phyloP scores from a whole-genome alignment of 2,329 filamentous ascomycete species.

The Xylaria polymorpha region DNA sequence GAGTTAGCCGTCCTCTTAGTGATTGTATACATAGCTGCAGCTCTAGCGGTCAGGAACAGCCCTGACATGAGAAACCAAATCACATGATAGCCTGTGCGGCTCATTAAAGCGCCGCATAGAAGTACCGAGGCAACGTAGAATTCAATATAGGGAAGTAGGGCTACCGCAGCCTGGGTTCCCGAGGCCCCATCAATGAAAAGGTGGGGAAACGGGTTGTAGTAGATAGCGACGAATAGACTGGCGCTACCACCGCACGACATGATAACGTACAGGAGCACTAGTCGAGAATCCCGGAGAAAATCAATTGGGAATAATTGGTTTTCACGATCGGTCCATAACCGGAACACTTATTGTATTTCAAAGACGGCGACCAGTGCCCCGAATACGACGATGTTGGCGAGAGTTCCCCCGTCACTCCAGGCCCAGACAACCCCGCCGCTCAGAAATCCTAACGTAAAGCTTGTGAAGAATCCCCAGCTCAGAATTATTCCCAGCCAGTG shows the following conservation, averaged over 20 bases:
- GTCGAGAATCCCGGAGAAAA: conserved; percentile 53
- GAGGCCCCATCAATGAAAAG: conserved; percentile 58
- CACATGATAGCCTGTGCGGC: conserved; percentile 51
- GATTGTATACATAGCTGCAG: conserved; percentile 39
- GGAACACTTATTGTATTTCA: conserved; percentile 56
- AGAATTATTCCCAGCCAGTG: conserved; percentile 60
- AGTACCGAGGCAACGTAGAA: conserved; percentile 49
- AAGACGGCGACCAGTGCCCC: conserved; percentile 56
- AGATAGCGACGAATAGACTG: conserved; percentile 47
- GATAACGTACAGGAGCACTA: conserved; percentile 51
- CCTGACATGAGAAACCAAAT: conserved; percentile 51
- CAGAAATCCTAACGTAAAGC: conserved; percentile 59
- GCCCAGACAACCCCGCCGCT: conserved; percentile 61
- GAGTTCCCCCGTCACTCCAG: conserved; percentile 59
- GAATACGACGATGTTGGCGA: conserved; percentile 59
- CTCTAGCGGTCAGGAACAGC: conserved; percentile 48
- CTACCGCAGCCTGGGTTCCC: conserved; percentile 54
- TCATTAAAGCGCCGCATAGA: conserved; percentile 49
- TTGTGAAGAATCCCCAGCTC: conserved; percentile 52
- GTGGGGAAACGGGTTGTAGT: conserved; percentile 64
- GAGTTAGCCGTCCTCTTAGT: conserved; percentile 31
- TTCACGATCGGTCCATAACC: conserved; percentile 53
- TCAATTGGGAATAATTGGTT: conserved; percentile 58
- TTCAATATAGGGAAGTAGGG: conserved; percentile 56
- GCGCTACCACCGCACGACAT: conserved; percentile 47